phyloP scores from a whole-genome alignment of 2,329 filamentous ascomycete genomes.

The Arachnopeziza araneosa region DNA sequence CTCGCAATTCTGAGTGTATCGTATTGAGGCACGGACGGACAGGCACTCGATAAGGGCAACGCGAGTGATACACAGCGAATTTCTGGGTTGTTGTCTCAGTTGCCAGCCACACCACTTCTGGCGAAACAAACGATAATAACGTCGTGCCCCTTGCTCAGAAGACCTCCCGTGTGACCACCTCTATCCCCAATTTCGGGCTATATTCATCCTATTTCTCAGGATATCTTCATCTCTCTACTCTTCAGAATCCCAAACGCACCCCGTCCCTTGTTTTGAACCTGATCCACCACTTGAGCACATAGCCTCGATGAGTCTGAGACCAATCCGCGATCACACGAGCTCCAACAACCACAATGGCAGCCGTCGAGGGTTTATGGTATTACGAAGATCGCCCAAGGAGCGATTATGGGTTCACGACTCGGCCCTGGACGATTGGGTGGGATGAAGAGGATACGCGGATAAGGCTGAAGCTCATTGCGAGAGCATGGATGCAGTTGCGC shows the following conservation, averaged over 20 bases:
- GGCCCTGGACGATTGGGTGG: conserved; percentile 39
- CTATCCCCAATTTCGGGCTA: conserved; percentile 1
- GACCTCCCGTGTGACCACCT: conserved; percentile 21
- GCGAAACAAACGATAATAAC: conserved; percentile 16
- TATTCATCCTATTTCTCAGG: not conserved
- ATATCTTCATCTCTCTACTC: conserved; percentile 4
- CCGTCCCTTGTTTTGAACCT: not conserved
- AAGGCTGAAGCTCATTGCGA: conserved; percentile 31
- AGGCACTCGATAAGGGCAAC: conserved; percentile 15
- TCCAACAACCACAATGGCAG: conserved; percentile 39
- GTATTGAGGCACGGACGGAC: conserved; percentile 15
- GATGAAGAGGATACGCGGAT: conserved; percentile 35
- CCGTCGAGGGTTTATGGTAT: conserved; percentile 36
- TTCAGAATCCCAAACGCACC: not conserved
- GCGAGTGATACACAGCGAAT: conserved; percentile 16
- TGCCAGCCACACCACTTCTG: not conserved
- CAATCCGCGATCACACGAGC: conserved; percentile 26
- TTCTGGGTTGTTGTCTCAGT: conserved; percentile 18
- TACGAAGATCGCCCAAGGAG: conserved; percentile 35
- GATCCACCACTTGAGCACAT: not conserved
- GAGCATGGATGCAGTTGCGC: conserved; percentile 30
- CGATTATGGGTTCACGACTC: conserved; percentile 37
- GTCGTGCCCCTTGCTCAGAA: conserved; percentile 10
- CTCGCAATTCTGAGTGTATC: conserved; percentile 15
- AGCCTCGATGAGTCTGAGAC: conserved; percentile 31